Base-by-base conservation (phyloP, 2,329 filamentous ascomycete species). In the Zelopaecilomyces penicillatus region DNA sequence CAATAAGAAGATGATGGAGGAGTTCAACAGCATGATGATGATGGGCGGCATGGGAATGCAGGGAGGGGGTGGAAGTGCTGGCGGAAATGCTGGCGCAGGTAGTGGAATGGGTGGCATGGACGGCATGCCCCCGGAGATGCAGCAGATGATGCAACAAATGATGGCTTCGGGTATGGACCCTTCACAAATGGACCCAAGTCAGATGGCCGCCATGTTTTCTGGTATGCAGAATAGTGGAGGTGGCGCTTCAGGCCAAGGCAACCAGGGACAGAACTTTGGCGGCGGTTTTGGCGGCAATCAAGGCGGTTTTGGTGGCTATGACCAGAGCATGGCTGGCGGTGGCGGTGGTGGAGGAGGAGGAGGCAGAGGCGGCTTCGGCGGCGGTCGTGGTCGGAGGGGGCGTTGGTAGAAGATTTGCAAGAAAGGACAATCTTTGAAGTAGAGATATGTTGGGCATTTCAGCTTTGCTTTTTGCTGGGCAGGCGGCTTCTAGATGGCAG, bases 1-100 rank as follows among this genome's bases (percentile, higher is more conserved):
- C 52, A 79, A 79, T 54, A 90, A 94, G 67, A 95, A 91, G 70
- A 86, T 83, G 76, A 78, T 83, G 65, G 79, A 83, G 50, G 80
- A 83, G 35, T 77, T 83, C 66, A 77, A 76, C 55, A 75, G 65
- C 62, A 81, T 83, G 77, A 81, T 83, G 76, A 82, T 83, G 77
- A 76, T 76, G 66, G 66, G 67, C 12, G 71, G 71, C 35, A 66
- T 68, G 61, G 65, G 63, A 12, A 68, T 72, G 65, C 65, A 63
- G 6, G 65, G 64, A 39, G 43, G 32, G 19, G 46, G 36, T 49
- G 58, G 58, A 12, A 62, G 59, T 1, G 54, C 54, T 9, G 64
- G 60, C 4, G 66, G 58, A 19, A 58, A 59, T 10, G 61, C 42
- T 5, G 58, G 48, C 5, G 54, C 53, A 30, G 53, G 53, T 11